Evolutionary conservation across 148 eudicot genomes (phyloP).

Genomic region (Spergularia bocconei): DNA sequence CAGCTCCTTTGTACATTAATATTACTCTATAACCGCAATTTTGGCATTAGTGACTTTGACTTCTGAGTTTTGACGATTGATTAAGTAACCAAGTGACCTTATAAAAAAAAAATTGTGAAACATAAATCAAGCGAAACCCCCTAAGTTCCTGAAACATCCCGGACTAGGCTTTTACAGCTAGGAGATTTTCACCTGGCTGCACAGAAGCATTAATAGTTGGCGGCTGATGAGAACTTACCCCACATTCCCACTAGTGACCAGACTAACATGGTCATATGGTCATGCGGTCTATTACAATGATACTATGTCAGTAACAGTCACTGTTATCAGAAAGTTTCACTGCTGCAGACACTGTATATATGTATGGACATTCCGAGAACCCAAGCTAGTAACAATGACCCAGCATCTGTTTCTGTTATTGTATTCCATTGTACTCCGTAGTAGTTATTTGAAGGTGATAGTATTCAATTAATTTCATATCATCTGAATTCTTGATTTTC

Average conservation of each 20-base stretch:
- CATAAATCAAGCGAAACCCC: too few relatives aligned
- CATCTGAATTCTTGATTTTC: neutral
- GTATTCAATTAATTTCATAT: neutral
- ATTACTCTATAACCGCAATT: neutral
- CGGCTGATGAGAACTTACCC: too few relatives aligned
- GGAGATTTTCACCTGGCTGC: too few relatives aligned
- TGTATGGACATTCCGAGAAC: neutral
- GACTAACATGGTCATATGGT: neutral
- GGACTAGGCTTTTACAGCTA: too few relatives aligned
- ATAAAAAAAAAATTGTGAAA: too few relatives aligned
- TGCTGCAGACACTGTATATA: neutral
- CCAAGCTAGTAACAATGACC: neutral
- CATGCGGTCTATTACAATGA: neutral
- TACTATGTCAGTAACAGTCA: neutral
- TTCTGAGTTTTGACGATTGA: too few relatives aligned
- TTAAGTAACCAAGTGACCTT: too few relatives aligned
- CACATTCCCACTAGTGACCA: too few relatives aligned
- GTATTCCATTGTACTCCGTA: neutral
- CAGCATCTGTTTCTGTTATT: neutral
- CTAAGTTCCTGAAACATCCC: too few relatives aligned
- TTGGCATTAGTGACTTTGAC: too few relatives aligned
- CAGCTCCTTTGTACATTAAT: neutral
- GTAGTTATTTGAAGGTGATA: neutral
- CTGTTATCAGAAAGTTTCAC: neutral
- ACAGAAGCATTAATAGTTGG: too few relatives aligned